Evolutionary conservation across 805 yeast species (phyloP), one percentile per base, ranked within the genome.

Genomic region (Candida michaelii): DNA sequence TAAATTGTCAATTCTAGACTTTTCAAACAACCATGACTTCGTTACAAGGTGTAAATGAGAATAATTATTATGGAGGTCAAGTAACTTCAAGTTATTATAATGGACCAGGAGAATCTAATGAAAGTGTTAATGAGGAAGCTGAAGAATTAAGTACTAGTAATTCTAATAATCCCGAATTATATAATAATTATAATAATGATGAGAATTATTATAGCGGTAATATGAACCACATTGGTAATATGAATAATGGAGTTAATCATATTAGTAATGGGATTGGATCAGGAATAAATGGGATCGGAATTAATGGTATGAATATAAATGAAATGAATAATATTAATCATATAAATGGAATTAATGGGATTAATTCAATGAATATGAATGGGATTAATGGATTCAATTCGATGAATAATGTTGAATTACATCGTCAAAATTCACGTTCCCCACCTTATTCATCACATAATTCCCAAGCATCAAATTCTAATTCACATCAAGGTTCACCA

Each of bases 41-140:
- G n/a, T 52, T 62, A 45, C 65, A 60, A 30, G 53, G 51, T 31
- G 61, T 60, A 2, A 43, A 46, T 33, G 65, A 62, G 17, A 40
- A 48, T 25, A 41, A 45, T 18, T 63, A 62, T 39, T 65, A 63
- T 46, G 60, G 54, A 36, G 65, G 45, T 3, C 45, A 38, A 13
- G 46, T 45, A 14, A 15, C 21, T 25, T 17, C 31, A 3, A 27
- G 15, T 3, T 36, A 36, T n/a, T 36, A 36, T 36, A 36, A 36
- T 12, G 31, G 31, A 5, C 39, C 14, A 3, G 29, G 30, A 14
- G 37, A 24, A 8, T 4, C 37, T 12, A 32, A 32, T 32, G 36
- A 32, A 4, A 19, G 18, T 18, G 27, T 32, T 8, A 15, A 34
- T 23, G 37, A n/a, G 5, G 29, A 34, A 14, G n/a, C 14, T n/a